Evolutionary conservation across 306 rosid species (phyloP).

Genomic region (Senna tora): DNA sequence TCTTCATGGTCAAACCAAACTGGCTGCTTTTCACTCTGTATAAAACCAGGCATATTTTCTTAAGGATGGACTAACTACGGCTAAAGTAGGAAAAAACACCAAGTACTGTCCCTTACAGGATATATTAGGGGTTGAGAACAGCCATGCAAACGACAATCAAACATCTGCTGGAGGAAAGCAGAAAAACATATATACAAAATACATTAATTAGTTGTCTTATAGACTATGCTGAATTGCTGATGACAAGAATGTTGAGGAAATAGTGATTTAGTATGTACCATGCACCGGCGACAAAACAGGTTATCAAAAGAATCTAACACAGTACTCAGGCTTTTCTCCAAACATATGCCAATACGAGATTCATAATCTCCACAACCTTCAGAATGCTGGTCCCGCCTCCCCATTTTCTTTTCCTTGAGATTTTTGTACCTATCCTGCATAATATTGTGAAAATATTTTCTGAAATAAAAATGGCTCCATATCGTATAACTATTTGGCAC

Average conservation of each 20-base stretch:
- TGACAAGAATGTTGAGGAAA: conserved; percentile 33
- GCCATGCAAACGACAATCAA: conserved; percentile 95
- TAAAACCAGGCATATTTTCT: conserved; percentile 45
- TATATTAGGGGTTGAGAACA: conserved; percentile 77
- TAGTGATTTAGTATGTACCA: conserved; percentile 56
- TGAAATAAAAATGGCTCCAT: conserved; percentile 35
- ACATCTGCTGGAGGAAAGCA: conserved; percentile 68
- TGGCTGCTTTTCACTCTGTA: conserved; percentile 76
- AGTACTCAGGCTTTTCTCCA: conserved; percentile 75
- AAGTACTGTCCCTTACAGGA: conserved; percentile 67
- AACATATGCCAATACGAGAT: conserved; percentile 55
- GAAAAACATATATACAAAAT: conserved; percentile 35
- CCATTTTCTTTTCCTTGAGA: conserved; percentile 59
- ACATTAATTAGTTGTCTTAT: conserved; percentile 22
- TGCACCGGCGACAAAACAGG: conserved; percentile 95
- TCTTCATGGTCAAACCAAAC: conserved; percentile 78
- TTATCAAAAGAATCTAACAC: conserved; percentile 96
- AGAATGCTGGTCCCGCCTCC: conserved; percentile 43
- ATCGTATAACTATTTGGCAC: conserved; percentile 15
- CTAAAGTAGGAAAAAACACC: conserved; percentile 19
- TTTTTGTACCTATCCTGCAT: conserved; percentile 74
- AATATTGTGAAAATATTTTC: conserved; percentile 29
- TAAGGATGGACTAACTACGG: conserved; percentile 34
- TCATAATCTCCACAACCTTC: conserved; percentile 52
- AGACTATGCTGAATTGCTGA: conserved; percentile 21